Evolutionary conservation across 1,284 basidiomycete species (phyloP).

Genomic region (Neonothopanus nambi): DNA sequence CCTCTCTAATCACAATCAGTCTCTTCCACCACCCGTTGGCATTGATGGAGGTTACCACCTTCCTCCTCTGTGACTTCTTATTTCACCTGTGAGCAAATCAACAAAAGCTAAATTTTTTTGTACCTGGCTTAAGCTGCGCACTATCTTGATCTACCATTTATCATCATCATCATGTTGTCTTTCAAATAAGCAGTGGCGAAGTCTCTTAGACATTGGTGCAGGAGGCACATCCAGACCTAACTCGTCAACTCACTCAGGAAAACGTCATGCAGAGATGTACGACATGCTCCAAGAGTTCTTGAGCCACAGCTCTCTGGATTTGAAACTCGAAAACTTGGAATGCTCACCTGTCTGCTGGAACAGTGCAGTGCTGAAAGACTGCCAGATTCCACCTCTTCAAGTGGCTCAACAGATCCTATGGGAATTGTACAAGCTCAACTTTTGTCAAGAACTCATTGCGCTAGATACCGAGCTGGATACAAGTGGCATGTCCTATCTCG

Average conservation of each 20-base stretch:
- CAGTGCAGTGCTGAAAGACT: too few species aligned
- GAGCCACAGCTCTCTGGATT: too few species aligned
- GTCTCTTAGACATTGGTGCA: constrained; percentile 1
- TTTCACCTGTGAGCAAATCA: background rate
- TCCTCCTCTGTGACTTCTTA: too few species aligned
- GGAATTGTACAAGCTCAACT: too few species aligned
- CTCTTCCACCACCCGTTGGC: background rate
- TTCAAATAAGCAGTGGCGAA: constrained; percentile 6
- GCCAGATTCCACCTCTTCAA: too few species aligned
- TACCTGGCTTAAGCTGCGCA: constrained; percentile 5
- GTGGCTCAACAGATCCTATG: too few species aligned
- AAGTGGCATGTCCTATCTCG: too few species aligned
- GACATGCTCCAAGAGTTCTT: background rate
- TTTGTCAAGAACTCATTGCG: too few species aligned
- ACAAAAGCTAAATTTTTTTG: background rate
- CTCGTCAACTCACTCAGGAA: background rate
- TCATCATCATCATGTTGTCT: background rate
- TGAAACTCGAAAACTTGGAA: too few species aligned
- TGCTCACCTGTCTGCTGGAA: too few species aligned
- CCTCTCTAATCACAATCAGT: background rate
- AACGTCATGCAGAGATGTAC: background rate
- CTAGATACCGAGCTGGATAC: too few species aligned
- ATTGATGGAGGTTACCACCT: constrained; percentile 1
- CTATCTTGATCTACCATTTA: background rate
- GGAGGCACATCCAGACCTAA: background rate